Base-by-base conservation (phyloP, 2,329 filamentous ascomycete genomes). In the Microascus cirrosus region DNA sequence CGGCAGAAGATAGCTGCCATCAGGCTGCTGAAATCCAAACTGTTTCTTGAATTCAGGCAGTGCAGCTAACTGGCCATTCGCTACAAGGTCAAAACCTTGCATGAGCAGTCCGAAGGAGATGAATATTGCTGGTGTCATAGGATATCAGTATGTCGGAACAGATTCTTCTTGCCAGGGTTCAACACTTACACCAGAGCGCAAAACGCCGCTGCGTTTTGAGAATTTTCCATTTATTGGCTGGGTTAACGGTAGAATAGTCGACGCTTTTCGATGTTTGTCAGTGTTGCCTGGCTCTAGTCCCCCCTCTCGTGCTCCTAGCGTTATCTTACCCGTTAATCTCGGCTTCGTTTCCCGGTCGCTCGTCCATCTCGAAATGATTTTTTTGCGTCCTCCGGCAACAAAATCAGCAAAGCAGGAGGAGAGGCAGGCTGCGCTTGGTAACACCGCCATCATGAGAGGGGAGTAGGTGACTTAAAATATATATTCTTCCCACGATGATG, bases 101-200 rank as follows among this genome's bases (percentile, higher is more conserved):
- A 70, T 70, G 20, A 69, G 60, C 11, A 63, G 60, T 28, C 67
- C 67, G 42, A 61, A 63, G 5, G 67, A 68, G 13, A 63, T 63
- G 59, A 60, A 66, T 35, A 69, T 13, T 10, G 42, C 42, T 48
- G n/a, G 42, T 20, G 20, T 2, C 20, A 48, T n/a, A 22, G 42
- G 8, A 4, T 8, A 32, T 32, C 28, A 32, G 28, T 32, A 32
- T 13, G 59, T 32, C 28, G 28, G 8, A 8, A 32, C 8, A 8
- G 28, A 32, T 32, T 32, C 28, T 32, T 32, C 28, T 32, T 32
- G 28, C 28, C 28, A 8, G 28, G 28, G 28, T 32, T 8, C 28
- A 4, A 8, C 28, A 32, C 28, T 32, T 22, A 48, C 42, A 13
- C 42, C 42, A 68, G 20, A 67, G 59, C 20, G 58, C 60, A 59